Conservation (phyloP, 352 stramenopile species). For the Globisporangium irregulare region DNA sequence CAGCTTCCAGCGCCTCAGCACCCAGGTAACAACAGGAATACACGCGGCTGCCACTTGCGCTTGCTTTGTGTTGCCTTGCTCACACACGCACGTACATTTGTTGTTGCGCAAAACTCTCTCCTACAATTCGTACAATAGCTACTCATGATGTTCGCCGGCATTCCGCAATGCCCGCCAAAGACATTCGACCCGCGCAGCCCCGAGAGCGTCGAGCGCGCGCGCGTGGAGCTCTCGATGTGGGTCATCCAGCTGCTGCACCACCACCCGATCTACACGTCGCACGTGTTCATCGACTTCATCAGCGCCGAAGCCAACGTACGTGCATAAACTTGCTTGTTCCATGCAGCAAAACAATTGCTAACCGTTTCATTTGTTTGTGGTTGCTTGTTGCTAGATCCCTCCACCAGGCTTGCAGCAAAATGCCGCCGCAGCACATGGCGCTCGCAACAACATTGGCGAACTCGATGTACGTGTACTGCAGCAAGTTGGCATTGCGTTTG, state of each 20-base stretch:
- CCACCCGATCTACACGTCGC: conserved; percentile 76
- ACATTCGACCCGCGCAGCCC: conserved; percentile 62
- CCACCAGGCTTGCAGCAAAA: conserved; percentile 49
- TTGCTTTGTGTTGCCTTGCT: background rate
- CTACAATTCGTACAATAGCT: conserved; percentile 25
- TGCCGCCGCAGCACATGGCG: conserved; percentile 16
- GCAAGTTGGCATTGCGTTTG: background rate
- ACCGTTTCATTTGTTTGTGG: background rate
- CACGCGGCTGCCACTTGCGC: background rate
- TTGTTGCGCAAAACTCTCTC: background rate
- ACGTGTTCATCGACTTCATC: conserved; percentile 82
- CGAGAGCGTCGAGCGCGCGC: conserved; percentile 68
- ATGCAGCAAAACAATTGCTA: background rate
- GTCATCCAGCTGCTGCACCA: conserved; percentile 79
- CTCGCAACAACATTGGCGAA: conserved; percentile 69
- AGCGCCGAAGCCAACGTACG: conserved; percentile 74
- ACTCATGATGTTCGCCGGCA: conserved; percentile 64
- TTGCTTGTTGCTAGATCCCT: conserved; percentile 23
- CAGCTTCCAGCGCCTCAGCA: conserved; percentile 69
- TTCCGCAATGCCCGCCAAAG: conserved; percentile 53
- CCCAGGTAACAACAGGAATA: conserved; percentile 30
- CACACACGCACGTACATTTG: background rate
- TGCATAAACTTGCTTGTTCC: background rate
- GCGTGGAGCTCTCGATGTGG: conserved; percentile 76
- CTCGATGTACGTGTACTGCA: conserved; percentile 46